Conservation (phyloP, 352 stramenopile species). For the Phytophthora pseudosyringae region DNA sequence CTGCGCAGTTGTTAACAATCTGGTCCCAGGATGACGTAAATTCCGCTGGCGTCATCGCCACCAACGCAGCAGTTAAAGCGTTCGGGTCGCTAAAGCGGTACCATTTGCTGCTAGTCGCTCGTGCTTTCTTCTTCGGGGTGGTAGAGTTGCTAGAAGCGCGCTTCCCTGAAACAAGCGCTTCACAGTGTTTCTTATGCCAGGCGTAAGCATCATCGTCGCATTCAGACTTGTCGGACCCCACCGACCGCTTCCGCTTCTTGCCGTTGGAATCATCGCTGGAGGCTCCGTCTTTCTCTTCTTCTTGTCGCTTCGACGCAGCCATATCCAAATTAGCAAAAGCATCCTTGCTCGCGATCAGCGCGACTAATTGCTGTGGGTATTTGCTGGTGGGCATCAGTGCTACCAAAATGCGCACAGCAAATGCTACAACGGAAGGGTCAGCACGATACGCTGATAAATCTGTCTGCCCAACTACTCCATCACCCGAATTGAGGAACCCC, state of each 20-base stretch:
- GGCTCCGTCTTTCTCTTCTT: conserved; percentile 11
- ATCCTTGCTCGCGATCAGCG: conserved; percentile 46
- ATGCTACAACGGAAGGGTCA: conserved; percentile 40
- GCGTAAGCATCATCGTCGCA: conserved; percentile 41
- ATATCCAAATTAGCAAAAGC: conserved; percentile 14
- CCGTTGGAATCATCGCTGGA: conserved; percentile 10
- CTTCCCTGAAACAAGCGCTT: conserved; percentile 24
- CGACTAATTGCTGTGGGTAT: conserved; percentile 44
- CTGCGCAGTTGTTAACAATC: conserved; percentile 43
- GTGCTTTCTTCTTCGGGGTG: conserved; percentile 30
- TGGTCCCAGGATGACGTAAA: conserved; percentile 46
- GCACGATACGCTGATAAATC: conserved; percentile 31
- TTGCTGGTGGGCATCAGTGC: conserved; percentile 42
- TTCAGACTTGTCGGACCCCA: conserved; percentile 3
- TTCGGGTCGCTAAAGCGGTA: conserved; percentile 27
- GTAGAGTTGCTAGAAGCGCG: not conserved
- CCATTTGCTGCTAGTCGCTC: conserved; percentile 29
- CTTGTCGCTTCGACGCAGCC: not conserved
- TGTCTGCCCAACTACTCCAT: conserved; percentile 2
- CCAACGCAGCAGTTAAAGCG: conserved; percentile 35
- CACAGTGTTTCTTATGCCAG: conserved; percentile 46
- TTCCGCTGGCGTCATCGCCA: conserved; percentile 21
- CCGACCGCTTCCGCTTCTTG: conserved; percentile 36
- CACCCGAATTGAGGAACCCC: conserved; percentile 44
- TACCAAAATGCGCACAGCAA: conserved; percentile 51